phyloP scores from a whole-genome alignment of 106 monocot genomes.

The Apostasia shenzhenica region DNA sequence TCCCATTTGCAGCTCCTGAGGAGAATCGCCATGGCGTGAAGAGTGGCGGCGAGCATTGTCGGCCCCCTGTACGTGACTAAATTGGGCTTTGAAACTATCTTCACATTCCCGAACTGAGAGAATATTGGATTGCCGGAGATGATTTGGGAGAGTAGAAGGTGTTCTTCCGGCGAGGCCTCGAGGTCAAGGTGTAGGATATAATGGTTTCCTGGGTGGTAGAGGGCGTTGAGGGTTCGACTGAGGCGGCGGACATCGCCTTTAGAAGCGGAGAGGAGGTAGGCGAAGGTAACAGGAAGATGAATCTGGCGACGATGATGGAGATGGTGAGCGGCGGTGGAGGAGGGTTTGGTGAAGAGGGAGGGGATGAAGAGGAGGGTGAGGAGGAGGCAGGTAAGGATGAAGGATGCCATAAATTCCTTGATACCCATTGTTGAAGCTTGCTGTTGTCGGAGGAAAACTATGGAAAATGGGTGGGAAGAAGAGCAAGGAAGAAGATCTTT shows the following conservation, averaged over 20 bases:
- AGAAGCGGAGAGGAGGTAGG: constrained; percentile 82
- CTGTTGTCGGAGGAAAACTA: too few species aligned
- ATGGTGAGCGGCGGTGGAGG: constrained; percentile 3
- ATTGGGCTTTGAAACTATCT: constrained; percentile 58
- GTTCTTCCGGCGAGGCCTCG: constrained; percentile 41
- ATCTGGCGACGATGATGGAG: constrained; percentile 1
- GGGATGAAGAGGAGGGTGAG: constrained; percentile 59
- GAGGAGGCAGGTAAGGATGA: constrained; percentile 46
- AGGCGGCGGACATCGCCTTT: constrained; percentile 54
- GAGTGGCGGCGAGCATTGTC: constrained; percentile 83
- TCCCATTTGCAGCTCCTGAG: constrained; percentile 70
- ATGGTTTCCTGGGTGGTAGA: constrained; percentile 81
- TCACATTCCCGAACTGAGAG: constrained; percentile 47
- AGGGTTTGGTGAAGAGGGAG: constrained; percentile 21
- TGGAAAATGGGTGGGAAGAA: too few species aligned
- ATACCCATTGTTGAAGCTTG: constrained; percentile 28
- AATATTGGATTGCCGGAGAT: constrained; percentile 36
- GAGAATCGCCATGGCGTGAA: constrained; percentile 75
- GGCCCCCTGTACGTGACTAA: constrained; percentile 89
- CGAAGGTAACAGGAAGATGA: constrained; percentile 53
- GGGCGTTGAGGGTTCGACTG: constrained; percentile 41
- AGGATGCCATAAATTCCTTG: constrained; percentile 43
- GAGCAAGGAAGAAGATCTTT: too few species aligned
- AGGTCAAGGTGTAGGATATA: constrained; percentile 83
- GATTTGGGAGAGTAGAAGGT: constrained; percentile 18